phyloP scores from a whole-genome alignment of 345 rosid genomes.

The Nasturtium officinale region DNA sequence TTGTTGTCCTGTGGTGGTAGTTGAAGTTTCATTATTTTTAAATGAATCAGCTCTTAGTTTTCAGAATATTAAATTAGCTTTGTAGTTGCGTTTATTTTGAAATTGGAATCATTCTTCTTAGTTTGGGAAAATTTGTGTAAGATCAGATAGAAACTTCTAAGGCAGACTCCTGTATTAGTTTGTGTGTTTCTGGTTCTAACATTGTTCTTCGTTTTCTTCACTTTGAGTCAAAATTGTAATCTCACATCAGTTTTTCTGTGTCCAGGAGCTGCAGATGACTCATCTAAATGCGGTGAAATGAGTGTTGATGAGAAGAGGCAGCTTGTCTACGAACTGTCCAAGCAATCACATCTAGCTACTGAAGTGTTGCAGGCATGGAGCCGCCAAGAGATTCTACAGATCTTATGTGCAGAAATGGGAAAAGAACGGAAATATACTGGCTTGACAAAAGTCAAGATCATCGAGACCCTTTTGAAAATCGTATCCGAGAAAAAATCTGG shows the following conservation, averaged over 20 bases:
- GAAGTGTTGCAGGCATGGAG: constrained; percentile 73
- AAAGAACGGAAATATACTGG: constrained; percentile 78
- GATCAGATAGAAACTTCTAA: constrained; percentile 8
- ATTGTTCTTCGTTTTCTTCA: constrained; percentile 14
- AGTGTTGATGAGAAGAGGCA: constrained; percentile 72
- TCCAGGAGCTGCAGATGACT: constrained; percentile 47
- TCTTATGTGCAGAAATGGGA: constrained; percentile 86
- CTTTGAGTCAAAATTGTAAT: not conserved
- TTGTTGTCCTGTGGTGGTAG: constrained; percentile 23
- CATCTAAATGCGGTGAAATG: constrained; percentile 60
- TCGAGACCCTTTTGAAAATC: constrained; percentile 68
- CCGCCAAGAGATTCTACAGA: constrained; percentile 76
- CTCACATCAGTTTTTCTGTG: not conserved
- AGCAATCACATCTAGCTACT: constrained; percentile 59
- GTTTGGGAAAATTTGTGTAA: constrained; percentile 11
- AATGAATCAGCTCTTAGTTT: not conserved
- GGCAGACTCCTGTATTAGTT: not conserved
- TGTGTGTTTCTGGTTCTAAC: constrained; percentile 15
- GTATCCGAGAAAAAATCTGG: constrained; percentile 54
- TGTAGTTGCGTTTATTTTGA: not conserved
- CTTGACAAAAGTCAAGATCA: constrained; percentile 69
- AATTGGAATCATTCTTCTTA: constrained; percentile 9
- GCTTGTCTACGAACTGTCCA: constrained; percentile 63
- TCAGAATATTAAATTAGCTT: not conserved
- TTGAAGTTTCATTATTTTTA: constrained; percentile 16